Base-by-base conservation (phyloP, 345 rosid genomes). In the Hevea brasiliensis region DNA sequence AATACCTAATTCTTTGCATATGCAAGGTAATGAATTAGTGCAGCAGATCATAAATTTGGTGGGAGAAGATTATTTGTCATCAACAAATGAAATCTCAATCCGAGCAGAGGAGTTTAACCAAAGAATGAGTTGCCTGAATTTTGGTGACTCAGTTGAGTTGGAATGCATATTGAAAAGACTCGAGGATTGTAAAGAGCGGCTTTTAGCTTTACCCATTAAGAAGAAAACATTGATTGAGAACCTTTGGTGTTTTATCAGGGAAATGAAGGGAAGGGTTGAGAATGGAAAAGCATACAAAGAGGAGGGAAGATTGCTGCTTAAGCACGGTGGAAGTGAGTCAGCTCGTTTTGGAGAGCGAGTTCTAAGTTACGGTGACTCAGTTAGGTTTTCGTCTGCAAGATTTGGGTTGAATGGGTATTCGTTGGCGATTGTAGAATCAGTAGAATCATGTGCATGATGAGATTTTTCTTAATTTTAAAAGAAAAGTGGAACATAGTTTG, bases 61-160 rank as follows among this genome's bases (percentile, higher is more conserved):
- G 6, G 71, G 79, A 9, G 94, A 84, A 61, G 98, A 94, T 78
- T 87, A 72, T 53, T 68, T 86, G 71, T 86, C 90, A 20, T 80
- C 86, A 3, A 80, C 82, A 65, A 85, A 85, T 66, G 85, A 89
- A 73, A 76, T 89, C 62, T 76, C 81, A 32, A 71, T 65, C 42
- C 84, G 98, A 65, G 61, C 90, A 21, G 74, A 62, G 8, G 97
- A 94, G 92, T 85, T 89, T 44, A 80, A 68, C 55, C 83, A 87
- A 29, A 79, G 97, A 71, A 72, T 82, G 57, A 72, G 76, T 50
- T 79, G 73, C 47, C 75, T 89, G 79, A 85, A 86, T 21, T 89
- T 90, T 27, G 85, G 77, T 53, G 93, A 90, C 68, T 80, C 90
- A 77, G 79, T 94, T 4, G 92, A 90, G 90, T 81, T 92, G 76